Conservation (phyloP, 2,329 filamentous ascomycete species). For the Monilinia fructigena region DNA sequence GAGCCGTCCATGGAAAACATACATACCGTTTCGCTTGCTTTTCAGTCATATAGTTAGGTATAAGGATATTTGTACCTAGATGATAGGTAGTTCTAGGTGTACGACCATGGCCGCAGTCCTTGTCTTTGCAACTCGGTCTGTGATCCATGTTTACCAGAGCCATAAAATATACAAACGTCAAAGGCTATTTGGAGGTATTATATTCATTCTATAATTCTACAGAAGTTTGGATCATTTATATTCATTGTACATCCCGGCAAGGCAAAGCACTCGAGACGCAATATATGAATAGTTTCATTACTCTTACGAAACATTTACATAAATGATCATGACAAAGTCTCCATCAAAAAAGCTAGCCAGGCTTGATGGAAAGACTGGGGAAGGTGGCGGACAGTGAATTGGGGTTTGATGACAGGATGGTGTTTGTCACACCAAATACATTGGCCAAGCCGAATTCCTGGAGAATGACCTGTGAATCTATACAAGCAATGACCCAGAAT, state of each 20-base stretch:
- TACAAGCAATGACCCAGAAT: conserved; percentile 25
- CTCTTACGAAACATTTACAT: background rate
- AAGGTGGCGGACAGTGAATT: conserved; percentile 56
- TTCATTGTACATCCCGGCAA: background rate
- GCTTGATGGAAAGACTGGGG: conserved; percentile 57
- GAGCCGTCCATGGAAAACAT: no score
- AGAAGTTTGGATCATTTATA: background rate
- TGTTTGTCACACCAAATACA: background rate
- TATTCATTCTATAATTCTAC: background rate
- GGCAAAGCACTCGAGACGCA: conserved; percentile 12
- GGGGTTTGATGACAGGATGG: no score
- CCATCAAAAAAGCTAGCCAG: conserved; percentile 43
- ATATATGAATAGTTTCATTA: background rate
- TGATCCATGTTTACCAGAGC: background rate
- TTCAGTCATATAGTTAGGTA: no score
- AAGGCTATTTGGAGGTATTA: no score
- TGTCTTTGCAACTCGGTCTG: background rate
- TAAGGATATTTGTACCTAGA: no score
- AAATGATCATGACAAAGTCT: background rate
- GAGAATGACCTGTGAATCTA: background rate
- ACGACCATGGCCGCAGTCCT: no score
- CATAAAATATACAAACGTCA: background rate
- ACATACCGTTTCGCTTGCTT: no score
- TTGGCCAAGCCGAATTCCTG: background rate
- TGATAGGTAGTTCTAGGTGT: no score